Evolutionary conservation across 2,329 filamentous ascomycete species (phyloP).

Genomic region (Immersiporthe knoxdaviesiana): DNA sequence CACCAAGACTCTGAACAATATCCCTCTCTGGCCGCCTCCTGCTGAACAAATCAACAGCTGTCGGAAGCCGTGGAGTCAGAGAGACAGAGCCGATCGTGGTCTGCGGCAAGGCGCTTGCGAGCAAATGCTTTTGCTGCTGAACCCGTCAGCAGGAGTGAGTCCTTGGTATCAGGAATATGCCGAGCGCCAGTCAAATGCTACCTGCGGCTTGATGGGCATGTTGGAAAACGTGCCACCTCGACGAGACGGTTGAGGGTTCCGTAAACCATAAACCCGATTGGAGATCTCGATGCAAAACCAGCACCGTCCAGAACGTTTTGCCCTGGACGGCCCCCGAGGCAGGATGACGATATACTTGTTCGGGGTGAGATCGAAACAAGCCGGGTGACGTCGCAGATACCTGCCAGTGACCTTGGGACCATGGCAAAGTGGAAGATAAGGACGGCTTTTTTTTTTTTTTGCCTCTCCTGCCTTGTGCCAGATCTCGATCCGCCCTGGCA

Average conservation of each 20-base stretch:
- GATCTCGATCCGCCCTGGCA: conserved; percentile 28
- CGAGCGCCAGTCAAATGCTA: neutral
- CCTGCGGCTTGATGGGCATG: neutral
- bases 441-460: conserved; percentile 20
- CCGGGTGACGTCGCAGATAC: conserved; percentile 21
- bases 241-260: neutral
- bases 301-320: neutral
- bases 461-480: too few species aligned
- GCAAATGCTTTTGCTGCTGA: neutral
- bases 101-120: neutral
- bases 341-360: conserved; percentile 6
- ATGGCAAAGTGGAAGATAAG: conserved; percentile 15
- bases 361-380: neutral
- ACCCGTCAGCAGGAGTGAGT: neutral
- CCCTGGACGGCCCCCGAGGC: neutral
- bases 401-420: conserved; percentile 15
- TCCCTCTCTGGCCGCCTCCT: neutral
- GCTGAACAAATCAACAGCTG: neutral
- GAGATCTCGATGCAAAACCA: neutral
- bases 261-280: neutral
- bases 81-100: neutral
- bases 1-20: neutral
- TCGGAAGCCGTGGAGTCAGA: neutral
- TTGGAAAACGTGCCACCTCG: neutral
- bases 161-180: neutral